Base-by-base conservation (phyloP, 2,329 filamentous ascomycete genomes). In the Colletotrichum phormii region DNA sequence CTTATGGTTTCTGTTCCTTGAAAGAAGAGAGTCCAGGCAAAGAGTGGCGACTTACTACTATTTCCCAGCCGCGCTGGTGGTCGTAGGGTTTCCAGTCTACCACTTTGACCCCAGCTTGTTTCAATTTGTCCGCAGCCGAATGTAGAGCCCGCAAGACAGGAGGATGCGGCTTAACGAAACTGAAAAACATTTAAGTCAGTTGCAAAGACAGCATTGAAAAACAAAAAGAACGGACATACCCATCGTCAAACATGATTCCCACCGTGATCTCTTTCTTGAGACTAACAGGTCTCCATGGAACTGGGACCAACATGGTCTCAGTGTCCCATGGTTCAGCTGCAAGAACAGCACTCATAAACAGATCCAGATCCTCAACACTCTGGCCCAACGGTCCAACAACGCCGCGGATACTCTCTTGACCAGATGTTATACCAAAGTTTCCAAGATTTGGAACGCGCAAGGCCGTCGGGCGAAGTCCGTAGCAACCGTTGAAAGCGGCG, bases 171-270 rank as follows among this genome's bases (percentile, higher is more conserved):
- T 60, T 67, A 0, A 71, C 69, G 11, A 49, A 49, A 5, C 69
- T 63, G 15, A 7, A n/a, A n/a, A 4, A 7, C 15, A 1, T 5
- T 22, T 4, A 31, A 11, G 49, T 63, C 24, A 33, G 64, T 18
- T 1, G 13, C 15, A 42, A 42, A 42, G 37, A 42, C 15, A 8
- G 9, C 31, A 33, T 33, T 18, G 12, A 2, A 35, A 1, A 8
- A 26, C 1, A 5, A 8, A 4, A 11, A 4, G 24, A 15, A 7
- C 80, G 84, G 2, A 93, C 91, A 60, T 90, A 84, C 9, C 87
- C 89, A 77, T 94, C 92, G 79, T 91, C 84, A 86, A 88, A 90
- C 80, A 93, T 84, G 35, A 94, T 86, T 5, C 84, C 92, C 66
- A 94, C 82, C 46, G 84, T 88, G 42, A 93, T 80, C 1, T 80